Conservation (phyloP, 2,329 filamentous ascomycete genomes). For the Colletotrichum sojae region DNA sequence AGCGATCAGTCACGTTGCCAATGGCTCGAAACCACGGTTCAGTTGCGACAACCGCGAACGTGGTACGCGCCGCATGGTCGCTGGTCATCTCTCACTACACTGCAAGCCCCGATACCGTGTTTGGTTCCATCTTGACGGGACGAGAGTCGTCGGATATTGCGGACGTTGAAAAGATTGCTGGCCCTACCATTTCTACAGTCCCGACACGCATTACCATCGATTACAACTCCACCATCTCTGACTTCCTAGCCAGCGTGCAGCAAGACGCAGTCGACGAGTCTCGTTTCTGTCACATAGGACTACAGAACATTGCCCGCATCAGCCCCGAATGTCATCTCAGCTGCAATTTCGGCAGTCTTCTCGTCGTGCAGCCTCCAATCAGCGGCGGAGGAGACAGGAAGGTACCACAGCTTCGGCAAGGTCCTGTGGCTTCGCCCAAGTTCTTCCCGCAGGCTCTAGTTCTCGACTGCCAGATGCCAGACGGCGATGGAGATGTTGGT, state of each 20-base stretch:
- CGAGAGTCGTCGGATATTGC: slow-evolving; percentile 46
- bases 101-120: slow-evolving; percentile 46
- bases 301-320: slow-evolving; percentile 42
- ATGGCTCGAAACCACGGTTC: neutral
- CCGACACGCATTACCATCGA: slow-evolving; percentile 45
- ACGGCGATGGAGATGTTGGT: neutral
- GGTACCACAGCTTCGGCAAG: neutral
- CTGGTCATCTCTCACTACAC: slow-evolving; percentile 56
- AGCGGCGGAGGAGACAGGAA: neutral
- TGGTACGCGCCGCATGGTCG: slow-evolving; percentile 46
- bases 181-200: slow-evolving; percentile 50
- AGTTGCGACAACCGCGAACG: slow-evolving; percentile 35
- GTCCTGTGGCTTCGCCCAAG: neutral
- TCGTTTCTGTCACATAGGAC: slow-evolving; percentile 44
- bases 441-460: slow-evolving; percentile 25
- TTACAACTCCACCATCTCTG: slow-evolving; percentile 20
- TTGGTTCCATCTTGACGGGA: slow-evolving; percentile 48
- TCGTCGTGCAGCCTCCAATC: slow-evolving; percentile 48
- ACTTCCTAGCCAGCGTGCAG: slow-evolving; percentile 40
- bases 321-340: slow-evolving; percentile 34
- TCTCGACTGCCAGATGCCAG: slow-evolving; percentile 6
- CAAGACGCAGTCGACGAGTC: slow-evolving; percentile 41
- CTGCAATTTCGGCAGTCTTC: slow-evolving; percentile 47
- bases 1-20: neutral
- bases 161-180: slow-evolving; percentile 46